A percentile compares a stretch with the other conserved stretches of the same genome.
These are phyloP conservation scores for Leucocoprinus birnbaumii DNA, from an alignment of 768 basidiomycete species.

Conservation along the genomic window DNA sequence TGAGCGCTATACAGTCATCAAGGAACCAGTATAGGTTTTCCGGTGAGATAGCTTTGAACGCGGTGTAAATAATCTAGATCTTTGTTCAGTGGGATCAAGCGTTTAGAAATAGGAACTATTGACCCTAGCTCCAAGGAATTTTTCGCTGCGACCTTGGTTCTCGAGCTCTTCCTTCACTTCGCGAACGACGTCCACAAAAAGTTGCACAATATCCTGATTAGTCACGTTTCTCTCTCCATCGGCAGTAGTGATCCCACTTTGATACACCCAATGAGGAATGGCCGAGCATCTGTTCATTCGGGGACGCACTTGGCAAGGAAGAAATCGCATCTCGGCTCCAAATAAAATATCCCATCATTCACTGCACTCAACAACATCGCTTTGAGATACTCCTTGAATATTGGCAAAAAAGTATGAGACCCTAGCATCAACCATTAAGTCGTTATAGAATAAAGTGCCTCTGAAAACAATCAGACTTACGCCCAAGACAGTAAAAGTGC, in stretches of 20 bases:
- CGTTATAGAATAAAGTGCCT: neutral
- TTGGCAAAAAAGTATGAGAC: slow-evolving; percentile 49
- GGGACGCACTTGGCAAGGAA: slow-evolving; percentile 40
- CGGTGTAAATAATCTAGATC: slow-evolving; percentile 66
- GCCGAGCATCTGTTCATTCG: neutral
- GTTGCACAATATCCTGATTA: slow-evolving; percentile 56
- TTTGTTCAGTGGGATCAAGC: neutral
- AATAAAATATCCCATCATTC: slow-evolving; percentile 69
- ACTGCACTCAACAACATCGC: slow-evolving; percentile 61
- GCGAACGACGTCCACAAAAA: slow-evolving; percentile 48
- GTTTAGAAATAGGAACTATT: neutral
- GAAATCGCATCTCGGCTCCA: slow-evolving; percentile 71
- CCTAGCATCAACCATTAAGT: slow-evolving; percentile 22
- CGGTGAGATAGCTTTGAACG: slow-evolving; percentile 49
- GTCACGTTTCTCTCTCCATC: slow-evolving; percentile 56
- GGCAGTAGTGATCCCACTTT: slow-evolving; percentile 53
- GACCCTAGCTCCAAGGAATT: slow-evolving; percentile 68
- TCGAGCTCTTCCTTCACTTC: slow-evolving; percentile 53
- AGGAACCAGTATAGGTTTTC: slow-evolving; percentile 63
- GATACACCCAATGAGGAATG: neutral
- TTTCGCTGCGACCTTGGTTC: slow-evolving; percentile 48
- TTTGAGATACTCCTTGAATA: slow-evolving; percentile 58
- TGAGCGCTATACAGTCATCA: slow-evolving; percentile 74
- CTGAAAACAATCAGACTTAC: slow-evolving; percentile 29
- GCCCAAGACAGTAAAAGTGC: slow-evolving; percentile 44